Base-by-base conservation (phyloP, 2,329 filamentous ascomycete species). In the Fusarium coicis region DNA sequence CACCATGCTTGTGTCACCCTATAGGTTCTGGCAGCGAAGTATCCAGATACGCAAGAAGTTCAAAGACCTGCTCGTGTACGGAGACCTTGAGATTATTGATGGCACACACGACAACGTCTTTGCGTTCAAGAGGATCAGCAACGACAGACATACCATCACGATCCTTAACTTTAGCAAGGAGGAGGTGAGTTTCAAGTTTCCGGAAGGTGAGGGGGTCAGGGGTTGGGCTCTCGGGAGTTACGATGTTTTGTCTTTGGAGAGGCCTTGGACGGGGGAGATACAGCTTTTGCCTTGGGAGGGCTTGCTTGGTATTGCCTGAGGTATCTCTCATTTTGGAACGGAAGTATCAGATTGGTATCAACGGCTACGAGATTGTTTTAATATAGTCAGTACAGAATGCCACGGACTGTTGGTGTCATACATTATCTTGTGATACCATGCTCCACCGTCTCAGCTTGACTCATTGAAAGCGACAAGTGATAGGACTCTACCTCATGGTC, bases 1-100 rank as follows among this genome's bases (percentile, higher is more conserved):
- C 0, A 61, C 61, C 15, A 63, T 63, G 55, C 55, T 61, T 4
- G 55, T 61, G 14, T 84, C 84, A n/a, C 75, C 79, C 2, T 70
- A 80, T 7, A 69, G 74, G 4, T 82, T 79, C 58, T 82, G 80
- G 80, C 77, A 76, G 64, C 78, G 74, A 47, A 68, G 74, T 63
- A 68, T 79, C 15, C 63, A 49, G 16, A 78, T 80, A 52, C 76
- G 80, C 43, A 74, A 74, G 23, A 70, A 80, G 62, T 74, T 80
- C 47, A 71, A 66, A 1, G 79, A 81, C 34, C 43, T 81, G 15
- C 57, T 81, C 4, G 80, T 81, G 4, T 82, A 83, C 39, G 80
- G 80, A 11, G 77, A 81, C 58, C 81, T 81, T 63, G 60, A 67
- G 19, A 69, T 65, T 2, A n/a, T 82, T 14, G 67, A 75, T 9